Conservation (phyloP, 305 asterid species). For the Andrographis paniculata region DNA sequence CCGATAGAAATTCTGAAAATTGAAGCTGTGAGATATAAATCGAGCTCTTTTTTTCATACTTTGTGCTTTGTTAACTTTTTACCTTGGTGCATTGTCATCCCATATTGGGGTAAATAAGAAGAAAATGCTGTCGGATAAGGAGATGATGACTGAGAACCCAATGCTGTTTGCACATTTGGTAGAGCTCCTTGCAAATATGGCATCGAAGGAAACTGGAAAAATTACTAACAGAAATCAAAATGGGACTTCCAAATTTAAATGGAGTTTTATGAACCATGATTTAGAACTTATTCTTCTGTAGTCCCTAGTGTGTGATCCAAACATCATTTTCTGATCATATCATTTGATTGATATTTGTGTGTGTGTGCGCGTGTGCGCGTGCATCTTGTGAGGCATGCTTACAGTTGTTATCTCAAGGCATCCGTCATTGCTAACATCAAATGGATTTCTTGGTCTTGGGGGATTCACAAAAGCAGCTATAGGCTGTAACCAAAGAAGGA, state of each 20-base stretch:
- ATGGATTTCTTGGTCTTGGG: constrained; percentile 56
- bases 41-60: background rate
- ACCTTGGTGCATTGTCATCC: constrained; percentile 44
- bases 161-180: constrained; percentile 27
- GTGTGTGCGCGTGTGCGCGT: no score
- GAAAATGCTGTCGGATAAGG: constrained; percentile 29
- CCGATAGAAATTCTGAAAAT: background rate
- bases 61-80: background rate
- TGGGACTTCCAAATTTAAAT: background rate
- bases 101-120: constrained; percentile 33
- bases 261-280: background rate
- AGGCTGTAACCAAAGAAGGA: constrained; percentile 28
- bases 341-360: background rate
- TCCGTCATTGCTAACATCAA: constrained; percentile 45
- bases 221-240: background rate
- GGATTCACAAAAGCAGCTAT: constrained; percentile 25
- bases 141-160: constrained; percentile 30
- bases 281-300: background rate
- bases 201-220: constrained; percentile 47
- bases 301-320: background rate
- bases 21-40: background rate
- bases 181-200: constrained; percentile 44
- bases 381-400: constrained; percentile 16
- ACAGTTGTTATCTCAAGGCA: constrained; percentile 45
- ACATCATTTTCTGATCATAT: background rate